These are phyloP conservation scores for Pythium apleroticum DNA, from an alignment of 352 stramenopile species.

Conservation along the genomic window DNA sequence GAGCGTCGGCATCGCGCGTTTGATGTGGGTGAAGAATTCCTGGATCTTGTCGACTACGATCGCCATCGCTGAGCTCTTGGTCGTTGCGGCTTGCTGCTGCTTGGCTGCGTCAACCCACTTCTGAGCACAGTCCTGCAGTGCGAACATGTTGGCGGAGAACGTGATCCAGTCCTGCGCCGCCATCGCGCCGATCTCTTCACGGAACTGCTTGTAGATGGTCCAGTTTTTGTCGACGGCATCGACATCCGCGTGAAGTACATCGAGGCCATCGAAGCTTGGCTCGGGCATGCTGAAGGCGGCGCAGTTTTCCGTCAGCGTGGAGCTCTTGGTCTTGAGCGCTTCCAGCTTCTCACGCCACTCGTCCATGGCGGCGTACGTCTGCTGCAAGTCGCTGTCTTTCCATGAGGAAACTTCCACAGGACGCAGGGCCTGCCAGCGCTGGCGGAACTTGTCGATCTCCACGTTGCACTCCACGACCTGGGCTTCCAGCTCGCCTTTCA, in stretches of 20 bases:
- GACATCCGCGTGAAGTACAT: slow-evolving; percentile 78
- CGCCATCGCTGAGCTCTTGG: slow-evolving; percentile 12
- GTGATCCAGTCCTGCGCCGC: slow-evolving; percentile 91
- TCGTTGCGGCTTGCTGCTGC: slow-evolving; percentile 24
- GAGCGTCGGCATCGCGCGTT: slow-evolving; percentile 88
- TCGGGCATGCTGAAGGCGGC: slow-evolving; percentile 84
- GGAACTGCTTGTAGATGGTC: slow-evolving; percentile 88
- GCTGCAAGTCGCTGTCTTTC: slow-evolving; percentile 64
- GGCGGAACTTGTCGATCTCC: slow-evolving; percentile 89
- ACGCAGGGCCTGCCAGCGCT: slow-evolving; percentile 87
- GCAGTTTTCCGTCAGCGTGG: slow-evolving; percentile 79
- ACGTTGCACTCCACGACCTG: slow-evolving; percentile 89
- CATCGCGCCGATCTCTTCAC: slow-evolving; percentile 69
- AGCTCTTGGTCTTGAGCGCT: slow-evolving; percentile 56
- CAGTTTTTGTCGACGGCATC: slow-evolving; percentile 69
- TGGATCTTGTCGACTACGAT: slow-evolving; percentile 75
- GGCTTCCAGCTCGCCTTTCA: slow-evolving; percentile 88
- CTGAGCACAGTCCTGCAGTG: slow-evolving; percentile 87
- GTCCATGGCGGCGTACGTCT: slow-evolving; percentile 81
- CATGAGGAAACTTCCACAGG: slow-evolving; percentile 82
- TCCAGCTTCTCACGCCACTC: slow-evolving; percentile 87
- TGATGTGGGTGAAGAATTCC: slow-evolving; percentile 82
- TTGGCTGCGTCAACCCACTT: slow-evolving; percentile 92
- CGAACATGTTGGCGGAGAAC: slow-evolving; percentile 93
- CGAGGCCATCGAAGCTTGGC: slow-evolving; percentile 82